Percentiles rank a stretch among this genome's conserved stretches.
phyloP scores from a whole-genome alignment of 441 rosid species.

The Brassica hybrid region DNA sequence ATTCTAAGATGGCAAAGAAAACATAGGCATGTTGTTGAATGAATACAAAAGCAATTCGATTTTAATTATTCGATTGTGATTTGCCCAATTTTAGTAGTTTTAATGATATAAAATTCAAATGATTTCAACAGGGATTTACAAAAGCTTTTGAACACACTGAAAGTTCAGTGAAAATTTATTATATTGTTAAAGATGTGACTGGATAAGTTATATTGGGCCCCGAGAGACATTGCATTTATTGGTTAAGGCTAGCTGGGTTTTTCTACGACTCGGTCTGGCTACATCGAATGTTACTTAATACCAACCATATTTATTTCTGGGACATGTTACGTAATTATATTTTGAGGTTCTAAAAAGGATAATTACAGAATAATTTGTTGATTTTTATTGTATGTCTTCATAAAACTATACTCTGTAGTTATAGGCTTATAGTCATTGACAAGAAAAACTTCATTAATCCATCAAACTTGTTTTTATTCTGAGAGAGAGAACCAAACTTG shows the following conservation, averaged over 20 bases:
- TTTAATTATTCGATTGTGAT: neutral
- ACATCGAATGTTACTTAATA: constrained; percentile 10
- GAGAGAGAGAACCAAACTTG: too few species aligned
- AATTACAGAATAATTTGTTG: neutral
- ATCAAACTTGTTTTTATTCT: neutral
- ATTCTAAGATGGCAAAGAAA: neutral
- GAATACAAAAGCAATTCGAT: neutral
- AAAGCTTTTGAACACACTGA: neutral
- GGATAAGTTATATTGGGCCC: constrained; percentile 16
- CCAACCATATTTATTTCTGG: constrained; percentile 27
- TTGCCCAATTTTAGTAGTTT: neutral
- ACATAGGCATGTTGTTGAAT: constrained; percentile 1
- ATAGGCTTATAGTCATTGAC: neutral
- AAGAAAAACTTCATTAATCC: neutral
- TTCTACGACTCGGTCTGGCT: constrained; percentile 19
- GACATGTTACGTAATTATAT: neutral
- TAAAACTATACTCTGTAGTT: neutral
- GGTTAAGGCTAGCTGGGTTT: constrained; percentile 1
- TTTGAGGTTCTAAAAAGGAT: neutral
- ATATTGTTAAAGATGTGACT: neutral
- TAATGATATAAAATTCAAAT: neutral
- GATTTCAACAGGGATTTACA: neutral
- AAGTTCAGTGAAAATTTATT: neutral
- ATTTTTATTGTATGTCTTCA: too few species aligned
- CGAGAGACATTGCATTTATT: constrained; percentile 18